phyloP scores from a whole-genome alignment of 2,329 filamentous ascomycete genomes.

The Aspergillus piperis region DNA sequence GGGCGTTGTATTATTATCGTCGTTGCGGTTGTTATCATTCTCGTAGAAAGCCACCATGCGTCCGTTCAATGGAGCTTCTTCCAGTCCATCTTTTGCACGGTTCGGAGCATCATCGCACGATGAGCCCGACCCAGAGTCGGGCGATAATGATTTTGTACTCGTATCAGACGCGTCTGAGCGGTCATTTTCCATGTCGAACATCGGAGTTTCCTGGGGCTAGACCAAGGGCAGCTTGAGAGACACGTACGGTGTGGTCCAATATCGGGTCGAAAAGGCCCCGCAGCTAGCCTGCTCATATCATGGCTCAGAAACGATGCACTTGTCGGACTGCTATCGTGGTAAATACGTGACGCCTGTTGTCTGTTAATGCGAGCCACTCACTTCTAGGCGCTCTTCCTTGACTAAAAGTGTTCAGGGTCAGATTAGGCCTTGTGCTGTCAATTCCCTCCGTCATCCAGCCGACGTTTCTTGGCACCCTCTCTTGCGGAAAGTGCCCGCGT shows the following conservation, averaged over 20 bases:
- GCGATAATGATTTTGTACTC: constrained; percentile 21
- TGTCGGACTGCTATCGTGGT: not conserved
- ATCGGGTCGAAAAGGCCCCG: constrained; percentile 6
- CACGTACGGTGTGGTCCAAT: constrained; percentile 10
- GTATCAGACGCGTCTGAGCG: constrained; percentile 24
- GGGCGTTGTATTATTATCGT: not conserved
- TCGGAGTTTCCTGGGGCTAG: constrained; percentile 9
- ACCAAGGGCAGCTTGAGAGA: constrained; percentile 9
- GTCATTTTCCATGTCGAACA: constrained; percentile 36
- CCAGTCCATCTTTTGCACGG: constrained; percentile 11
- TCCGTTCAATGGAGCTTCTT: constrained; percentile 9
- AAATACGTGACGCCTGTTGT: not conserved
- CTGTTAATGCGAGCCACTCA: not conserved
- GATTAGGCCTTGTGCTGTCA: not conserved
- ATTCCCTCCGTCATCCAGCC: not conserved
- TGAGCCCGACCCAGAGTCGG: constrained; percentile 15
- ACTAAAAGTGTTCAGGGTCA: not conserved
- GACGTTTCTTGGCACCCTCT: not conserved
- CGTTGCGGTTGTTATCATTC: constrained; percentile 4
- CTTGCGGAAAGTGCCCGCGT: not conserved
- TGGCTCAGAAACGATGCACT: constrained; percentile 2
- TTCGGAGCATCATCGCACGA: constrained; percentile 15
- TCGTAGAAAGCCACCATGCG: constrained; percentile 14
- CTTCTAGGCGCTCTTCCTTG: not conserved
- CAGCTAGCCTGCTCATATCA: constrained; percentile 14